These are phyloP conservation scores for Claviceps humidiphila DNA, from an alignment of 2,329 filamentous ascomycete species.

Conservation along the genomic window DNA sequence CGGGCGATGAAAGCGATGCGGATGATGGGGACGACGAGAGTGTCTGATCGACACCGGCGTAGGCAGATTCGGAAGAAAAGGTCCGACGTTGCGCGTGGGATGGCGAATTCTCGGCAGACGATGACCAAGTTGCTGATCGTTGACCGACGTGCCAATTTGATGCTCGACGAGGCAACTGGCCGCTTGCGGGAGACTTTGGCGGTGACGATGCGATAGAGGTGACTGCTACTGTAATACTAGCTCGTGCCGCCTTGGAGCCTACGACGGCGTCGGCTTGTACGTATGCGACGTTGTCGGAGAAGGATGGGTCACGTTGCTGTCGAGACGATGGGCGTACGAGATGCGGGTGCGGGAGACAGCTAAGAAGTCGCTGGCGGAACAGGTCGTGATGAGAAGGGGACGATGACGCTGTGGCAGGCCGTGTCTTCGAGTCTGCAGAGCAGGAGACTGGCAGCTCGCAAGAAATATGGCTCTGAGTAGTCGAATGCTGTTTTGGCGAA, in stretches of 20 bases:
- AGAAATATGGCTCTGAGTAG: slow-evolving; percentile 40
- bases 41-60: slow-evolving; percentile 10
- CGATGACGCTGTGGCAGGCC: slow-evolving; percentile 11
- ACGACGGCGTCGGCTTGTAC: slow-evolving; percentile 5
- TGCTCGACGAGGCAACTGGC: slow-evolving; percentile 5
- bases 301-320: slow-evolving; percentile 1
- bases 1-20: slow-evolving; percentile 4
- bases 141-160: slow-evolving; percentile 5
- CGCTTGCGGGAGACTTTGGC: slow-evolving; percentile 4
- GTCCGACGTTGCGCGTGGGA: slow-evolving; percentile 6
- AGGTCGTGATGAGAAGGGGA: slow-evolving; percentile 8
- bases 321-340: slow-evolving; percentile 9
- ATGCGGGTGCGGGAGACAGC: neutral
- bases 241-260: slow-evolving; percentile 1
- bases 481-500: slow-evolving; percentile 23
- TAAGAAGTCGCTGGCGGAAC: slow-evolving; percentile 8
- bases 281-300: slow-evolving; percentile 11
- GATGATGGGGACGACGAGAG: slow-evolving; percentile 11
- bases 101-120: slow-evolving; percentile 2
- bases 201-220: slow-evolving; percentile 1
- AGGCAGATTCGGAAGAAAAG: slow-evolving; percentile 10
- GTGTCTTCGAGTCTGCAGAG: slow-evolving; percentile 33
- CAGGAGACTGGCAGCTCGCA: slow-evolving; percentile 44
- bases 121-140: slow-evolving; percentile 2
- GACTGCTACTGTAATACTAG: neutral